These are phyloP conservation scores for Fusarium begoniae DNA, from an alignment of 2,329 filamentous ascomycete species.

Conservation along the genomic window DNA sequence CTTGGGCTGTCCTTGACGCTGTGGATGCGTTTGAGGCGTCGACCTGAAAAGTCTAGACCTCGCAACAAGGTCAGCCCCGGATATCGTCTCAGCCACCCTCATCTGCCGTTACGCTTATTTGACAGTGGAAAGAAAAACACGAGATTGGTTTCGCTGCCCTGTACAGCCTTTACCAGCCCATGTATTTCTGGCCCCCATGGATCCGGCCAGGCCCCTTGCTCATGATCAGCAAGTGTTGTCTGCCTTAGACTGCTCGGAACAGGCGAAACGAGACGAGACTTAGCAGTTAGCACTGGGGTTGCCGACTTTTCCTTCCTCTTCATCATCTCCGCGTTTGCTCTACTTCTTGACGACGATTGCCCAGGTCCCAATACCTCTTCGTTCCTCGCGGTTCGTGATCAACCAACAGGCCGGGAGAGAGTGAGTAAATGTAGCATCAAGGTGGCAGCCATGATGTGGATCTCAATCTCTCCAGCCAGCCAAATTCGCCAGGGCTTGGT, in stretches of 20 bases:
- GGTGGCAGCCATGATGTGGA: slow-evolving; percentile 39
- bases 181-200: slow-evolving; percentile 8
- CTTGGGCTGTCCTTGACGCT: slow-evolving; percentile 13
- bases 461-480: slow-evolving; percentile 27
- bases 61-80: slow-evolving; percentile 38
- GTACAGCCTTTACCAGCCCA: neutral
- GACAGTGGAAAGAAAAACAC: slow-evolving; percentile 16
- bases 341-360: neutral
- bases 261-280: neutral
- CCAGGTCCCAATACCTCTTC: slow-evolving; percentile 4
- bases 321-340: slow-evolving; percentile 5
- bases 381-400: slow-evolving; percentile 2
- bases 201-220: slow-evolving; percentile 26
- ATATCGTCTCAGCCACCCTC: slow-evolving; percentile 41
- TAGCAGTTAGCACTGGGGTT: neutral
- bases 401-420: slow-evolving; percentile 19
- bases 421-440: slow-evolving; percentile 36
- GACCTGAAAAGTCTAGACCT: slow-evolving; percentile 34
- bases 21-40: slow-evolving; percentile 31
- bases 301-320: slow-evolving; percentile 11
- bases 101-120: slow-evolving; percentile 37
- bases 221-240: slow-evolving; percentile 19
- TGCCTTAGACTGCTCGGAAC: neutral
- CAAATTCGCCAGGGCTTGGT: slow-evolving; percentile 29
- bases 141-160: neutral